Percentiles rank a stretch among this genome's conserved stretches.
phyloP scores from a whole-genome alignment of 2,329 filamentous ascomycete genomes.

The Orbilia quercus region DNA sequence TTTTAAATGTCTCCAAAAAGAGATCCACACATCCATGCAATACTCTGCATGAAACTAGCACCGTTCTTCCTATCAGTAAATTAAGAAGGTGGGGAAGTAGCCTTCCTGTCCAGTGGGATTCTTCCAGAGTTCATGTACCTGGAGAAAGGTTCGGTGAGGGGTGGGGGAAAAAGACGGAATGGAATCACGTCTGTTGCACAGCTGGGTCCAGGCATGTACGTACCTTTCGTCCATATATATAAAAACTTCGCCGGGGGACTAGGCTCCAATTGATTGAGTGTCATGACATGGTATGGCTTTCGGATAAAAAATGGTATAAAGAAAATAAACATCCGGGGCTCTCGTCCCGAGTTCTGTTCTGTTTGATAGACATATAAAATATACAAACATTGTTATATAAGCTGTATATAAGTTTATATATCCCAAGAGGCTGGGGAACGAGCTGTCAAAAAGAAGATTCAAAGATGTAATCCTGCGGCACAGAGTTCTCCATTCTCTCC shows the following conservation, averaged over 20 bases:
- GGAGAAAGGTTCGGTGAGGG: constrained; percentile 35
- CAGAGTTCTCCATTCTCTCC: background rate
- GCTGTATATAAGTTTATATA: constrained; percentile 21
- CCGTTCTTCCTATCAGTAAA: constrained; percentile 56
- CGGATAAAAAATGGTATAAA: background rate
- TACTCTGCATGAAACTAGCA: constrained; percentile 55
- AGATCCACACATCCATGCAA: constrained; percentile 57
- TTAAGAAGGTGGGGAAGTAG: constrained; percentile 56
- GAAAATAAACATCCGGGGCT: constrained; percentile 23
- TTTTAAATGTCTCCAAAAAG: constrained; percentile 50
- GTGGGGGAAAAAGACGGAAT: constrained; percentile 30
- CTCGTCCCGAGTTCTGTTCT: constrained; percentile 19
- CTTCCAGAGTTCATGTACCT: constrained; percentile 47
- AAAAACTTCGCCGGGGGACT: constrained; percentile 20
- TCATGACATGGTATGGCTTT: too few relatives aligned
- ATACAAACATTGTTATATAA: background rate
- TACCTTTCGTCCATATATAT: constrained; percentile 20
- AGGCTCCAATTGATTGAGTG: constrained; percentile 34
- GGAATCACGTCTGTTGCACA: constrained; percentile 49
- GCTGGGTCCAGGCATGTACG: constrained; percentile 13
- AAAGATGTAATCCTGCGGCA: constrained; percentile 52
- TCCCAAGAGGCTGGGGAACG: constrained; percentile 38
- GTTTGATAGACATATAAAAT: too few relatives aligned
- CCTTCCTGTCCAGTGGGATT: constrained; percentile 40
- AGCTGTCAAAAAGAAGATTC: constrained; percentile 37